Conservation (phyloP, 305 asterid genomes). For the Solanum chacoense region DNA sequence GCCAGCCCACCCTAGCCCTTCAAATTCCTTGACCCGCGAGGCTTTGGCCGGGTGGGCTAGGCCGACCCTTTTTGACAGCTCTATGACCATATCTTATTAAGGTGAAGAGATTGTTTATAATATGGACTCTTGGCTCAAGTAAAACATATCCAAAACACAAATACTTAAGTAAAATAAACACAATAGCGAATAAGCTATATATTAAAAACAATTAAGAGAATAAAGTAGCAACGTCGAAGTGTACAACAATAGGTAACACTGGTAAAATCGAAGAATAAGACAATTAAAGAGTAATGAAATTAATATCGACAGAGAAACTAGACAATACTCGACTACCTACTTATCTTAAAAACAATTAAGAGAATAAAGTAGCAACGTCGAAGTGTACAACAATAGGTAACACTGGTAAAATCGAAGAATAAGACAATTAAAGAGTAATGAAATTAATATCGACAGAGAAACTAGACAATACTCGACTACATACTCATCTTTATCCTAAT, state of each 20-base stretch:
- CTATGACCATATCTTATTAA: too few species aligned
- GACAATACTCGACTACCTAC: background rate
- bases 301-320: too few species aligned
- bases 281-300: background rate
- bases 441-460: too few species aligned
- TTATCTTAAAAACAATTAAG: background rate
- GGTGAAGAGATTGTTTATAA: background rate
- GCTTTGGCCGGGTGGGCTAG: too few species aligned
- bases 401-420: too few species aligned
- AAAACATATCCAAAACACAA: too few species aligned
- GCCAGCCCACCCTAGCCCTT: too few species aligned
- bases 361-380: background rate
- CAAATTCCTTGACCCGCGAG: too few species aligned
- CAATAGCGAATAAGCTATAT: background rate
- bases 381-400: background rate
- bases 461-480: background rate
- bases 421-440: background rate
- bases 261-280: too few species aligned
- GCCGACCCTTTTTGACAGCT: too few species aligned
- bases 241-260: background rate
- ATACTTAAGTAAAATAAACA: too few species aligned
- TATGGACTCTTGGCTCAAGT: background rate
- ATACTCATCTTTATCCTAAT: too few species aligned
- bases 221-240: background rate
- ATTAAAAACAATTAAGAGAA: background rate